Base-by-base conservation (phyloP, 148 eudicot species). In the Beta vulgaris region DNA sequence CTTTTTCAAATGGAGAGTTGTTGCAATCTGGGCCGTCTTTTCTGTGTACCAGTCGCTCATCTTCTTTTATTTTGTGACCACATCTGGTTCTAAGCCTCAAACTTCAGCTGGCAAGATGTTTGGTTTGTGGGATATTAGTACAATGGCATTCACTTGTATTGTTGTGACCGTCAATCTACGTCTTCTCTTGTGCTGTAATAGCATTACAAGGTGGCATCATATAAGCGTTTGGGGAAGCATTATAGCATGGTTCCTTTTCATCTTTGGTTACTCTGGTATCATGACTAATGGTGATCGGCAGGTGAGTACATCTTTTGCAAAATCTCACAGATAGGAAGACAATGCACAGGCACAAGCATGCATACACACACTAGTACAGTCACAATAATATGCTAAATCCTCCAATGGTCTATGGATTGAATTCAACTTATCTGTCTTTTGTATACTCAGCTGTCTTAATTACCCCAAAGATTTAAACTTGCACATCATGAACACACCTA, bases 61-160 rank as follows among this genome's bases (percentile, higher is more conserved):
- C 60, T 80, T 94, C 61, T 91, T 85, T 77, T 84, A 86, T 81
- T 91, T 91, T 75, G 86, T 89, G 62, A 84, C 81, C 19, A 71
- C 83, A 37, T 84, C 98, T 40, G 94, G 90, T 69, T 75, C 85
- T 37, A 69, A 61, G 44, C 90, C 89, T 84, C 83, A 88, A 71
- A 88, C 87, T 76, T 87, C 93, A 75, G 68, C 88, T 29, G 98
- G 98, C 70, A 91, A 88, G 87, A 88, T 89, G 85, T 86, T 94
- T 77, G 97, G 98, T 76, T 86, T 91, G 44, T 94, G 98, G 98
- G 98, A 94, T 80, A 86, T 91, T 46, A 94, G 98, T 84, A 91
- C 98, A 42, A 88, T 89, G 91, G 95, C 91, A 59, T 94, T 94
- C 85, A 91, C 91, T 14, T 85, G 90, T 79, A 81, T 94, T 23